These are phyloP conservation scores for Curvularia hawaiiensis DNA, from an alignment of 2,329 filamentous ascomycete genomes.

Conservation along the genomic window DNA sequence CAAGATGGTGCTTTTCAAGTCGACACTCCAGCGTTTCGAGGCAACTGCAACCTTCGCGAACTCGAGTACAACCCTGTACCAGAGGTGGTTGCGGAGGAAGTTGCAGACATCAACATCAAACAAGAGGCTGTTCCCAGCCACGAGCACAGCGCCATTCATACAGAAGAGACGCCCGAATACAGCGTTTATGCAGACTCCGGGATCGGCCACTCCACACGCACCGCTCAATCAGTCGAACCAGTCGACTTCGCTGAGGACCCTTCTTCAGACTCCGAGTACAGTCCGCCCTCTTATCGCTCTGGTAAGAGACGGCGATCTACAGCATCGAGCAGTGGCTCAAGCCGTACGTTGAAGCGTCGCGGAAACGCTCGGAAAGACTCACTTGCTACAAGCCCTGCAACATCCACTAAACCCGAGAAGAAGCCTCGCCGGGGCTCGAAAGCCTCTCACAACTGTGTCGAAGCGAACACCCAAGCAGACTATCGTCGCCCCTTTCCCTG, in stretches of 20 bases:
- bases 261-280: constrained; percentile 45
- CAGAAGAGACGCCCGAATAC: constrained; percentile 21
- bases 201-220: constrained; percentile 36
- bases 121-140: constrained; percentile 28
- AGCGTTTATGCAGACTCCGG: constrained; percentile 33
- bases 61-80: constrained; percentile 41
- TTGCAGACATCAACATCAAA: constrained; percentile 29
- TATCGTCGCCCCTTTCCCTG: constrained; percentile 69
- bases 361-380: constrained; percentile 31
- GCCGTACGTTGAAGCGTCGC: constrained; percentile 25
- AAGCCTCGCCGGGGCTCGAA: constrained; percentile 22
- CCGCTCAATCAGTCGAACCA: constrained; percentile 46
- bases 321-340: constrained; percentile 29
- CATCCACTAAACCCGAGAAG: constrained; percentile 25
- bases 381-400: constrained; percentile 11
- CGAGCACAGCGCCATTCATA: constrained; percentile 22
- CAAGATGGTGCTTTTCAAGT: constrained; percentile 19
- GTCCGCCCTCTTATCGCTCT: constrained; percentile 25
- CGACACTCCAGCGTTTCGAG: constrained; percentile 16
- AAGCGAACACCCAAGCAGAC: constrained; percentile 18
- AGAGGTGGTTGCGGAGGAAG: constrained; percentile 34
- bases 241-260: constrained; percentile 36
- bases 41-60: constrained; percentile 37
- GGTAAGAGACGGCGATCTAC: constrained; percentile 36
- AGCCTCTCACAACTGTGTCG: constrained; percentile 13